Percentiles rank a stretch among this genome's conserved stretches.
Evolutionary conservation across 352 stramenopile genomes (phyloP).

Genomic region (Globisporangium barbulae): DNA sequence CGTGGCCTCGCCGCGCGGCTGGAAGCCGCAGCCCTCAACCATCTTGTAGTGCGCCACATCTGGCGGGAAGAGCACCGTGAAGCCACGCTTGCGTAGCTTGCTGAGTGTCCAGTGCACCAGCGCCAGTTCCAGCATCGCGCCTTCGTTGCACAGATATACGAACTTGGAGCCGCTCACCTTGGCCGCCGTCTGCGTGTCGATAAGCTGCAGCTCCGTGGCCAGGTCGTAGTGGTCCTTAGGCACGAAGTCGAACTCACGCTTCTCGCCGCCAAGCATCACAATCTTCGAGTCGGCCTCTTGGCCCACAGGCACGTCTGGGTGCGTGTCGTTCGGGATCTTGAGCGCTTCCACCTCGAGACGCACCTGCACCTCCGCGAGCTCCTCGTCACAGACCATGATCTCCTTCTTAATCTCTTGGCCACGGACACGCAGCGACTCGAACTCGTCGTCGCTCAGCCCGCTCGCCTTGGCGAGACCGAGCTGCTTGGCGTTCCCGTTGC

Average conservation of each 20-base stretch:
- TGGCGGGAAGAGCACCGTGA: conserved; percentile 71
- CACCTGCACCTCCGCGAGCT: conserved; percentile 39
- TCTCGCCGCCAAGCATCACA: conserved; percentile 47
- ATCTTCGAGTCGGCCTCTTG: conserved; percentile 54
- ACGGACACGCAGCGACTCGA: conserved; percentile 36
- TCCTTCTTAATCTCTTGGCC: conserved; percentile 57
- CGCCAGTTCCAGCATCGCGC: conserved; percentile 84
- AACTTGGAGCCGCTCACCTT: conserved; percentile 83
- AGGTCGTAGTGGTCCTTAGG: conserved; percentile 75
- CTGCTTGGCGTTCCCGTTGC: conserved; percentile 66
- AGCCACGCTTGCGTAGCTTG: conserved; percentile 65
- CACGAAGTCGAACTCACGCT: conserved; percentile 53
- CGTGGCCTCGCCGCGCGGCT: conserved; percentile 80
- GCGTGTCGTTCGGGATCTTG: conserved; percentile 76
- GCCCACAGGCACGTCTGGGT: conserved; percentile 63
- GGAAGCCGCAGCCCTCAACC: conserved; percentile 82
- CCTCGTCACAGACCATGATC: conserved; percentile 38
- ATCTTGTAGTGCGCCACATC: conserved; percentile 83
- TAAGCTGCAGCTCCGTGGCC: conserved; percentile 53
- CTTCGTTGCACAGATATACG: conserved; percentile 84
- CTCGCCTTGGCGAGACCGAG: conserved; percentile 46
- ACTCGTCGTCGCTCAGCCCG: conserved; percentile 24
- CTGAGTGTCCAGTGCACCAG: conserved; percentile 78
- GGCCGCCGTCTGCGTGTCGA: conserved; percentile 70
- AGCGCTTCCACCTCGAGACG: conserved; percentile 64